These are phyloP conservation scores for Candida mattraensis DNA, from an alignment of 805 yeast species.

Conservation along the genomic window DNA sequence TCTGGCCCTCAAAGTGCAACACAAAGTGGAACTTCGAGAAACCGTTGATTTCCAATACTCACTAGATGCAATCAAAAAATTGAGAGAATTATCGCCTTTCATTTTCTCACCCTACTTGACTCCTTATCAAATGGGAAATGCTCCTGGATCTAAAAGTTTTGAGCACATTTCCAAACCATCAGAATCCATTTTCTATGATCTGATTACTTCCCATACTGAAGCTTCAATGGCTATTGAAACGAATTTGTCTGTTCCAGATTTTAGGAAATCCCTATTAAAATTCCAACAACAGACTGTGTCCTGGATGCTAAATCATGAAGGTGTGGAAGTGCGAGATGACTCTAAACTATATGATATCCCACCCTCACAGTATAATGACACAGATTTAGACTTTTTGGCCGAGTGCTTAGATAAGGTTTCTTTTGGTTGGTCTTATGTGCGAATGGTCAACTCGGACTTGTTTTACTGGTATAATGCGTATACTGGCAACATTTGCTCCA, in stretches of 20 bases:
- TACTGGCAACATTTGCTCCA: slow-evolving; percentile 47
- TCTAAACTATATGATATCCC: slow-evolving; percentile 21
- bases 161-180: slow-evolving; percentile 17
- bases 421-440: slow-evolving; percentile 52
- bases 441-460: slow-evolving; percentile 3
- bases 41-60: slow-evolving; percentile 17
- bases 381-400: slow-evolving; percentile 28
- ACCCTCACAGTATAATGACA: slow-evolving; percentile 17
- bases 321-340: slow-evolving; percentile 36
- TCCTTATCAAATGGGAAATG: slow-evolving; percentile 21
- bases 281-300: slow-evolving; percentile 56
- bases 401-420: slow-evolving; percentile 40
- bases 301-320: slow-evolving; percentile 58
- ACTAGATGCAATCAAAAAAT: slow-evolving; percentile 17
- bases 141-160: slow-evolving; percentile 3
- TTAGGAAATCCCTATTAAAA: slow-evolving; percentile 27
- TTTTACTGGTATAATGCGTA: slow-evolving; percentile 48
- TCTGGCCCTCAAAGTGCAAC: slow-evolving; percentile 4
- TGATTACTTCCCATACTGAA: slow-evolving; percentile 47
- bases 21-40: slow-evolving; percentile 16
- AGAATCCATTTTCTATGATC: slow-evolving; percentile 45
- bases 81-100: slow-evolving; percentile 19
- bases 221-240: slow-evolving; percentile 10
- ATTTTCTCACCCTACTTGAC: slow-evolving; percentile 22
- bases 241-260: slow-evolving; percentile 14